Evolutionary conservation across 2,329 filamentous ascomycete genomes (phyloP), one percentile per base, ranked within the genome.

Genomic region (Pyrenophora graminea): DNA sequence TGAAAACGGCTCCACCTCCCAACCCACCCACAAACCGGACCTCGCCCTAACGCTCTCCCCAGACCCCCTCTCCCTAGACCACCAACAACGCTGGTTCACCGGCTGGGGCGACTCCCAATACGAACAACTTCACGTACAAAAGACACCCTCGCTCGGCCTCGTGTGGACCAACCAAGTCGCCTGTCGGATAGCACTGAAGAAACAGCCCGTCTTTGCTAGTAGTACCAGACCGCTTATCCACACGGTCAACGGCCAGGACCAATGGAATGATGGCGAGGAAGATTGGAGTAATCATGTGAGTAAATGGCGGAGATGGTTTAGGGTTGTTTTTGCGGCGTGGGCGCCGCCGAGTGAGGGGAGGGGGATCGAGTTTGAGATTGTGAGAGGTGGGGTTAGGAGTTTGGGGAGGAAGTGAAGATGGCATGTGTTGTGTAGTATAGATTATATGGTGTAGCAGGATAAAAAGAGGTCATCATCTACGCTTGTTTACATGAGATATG

Each of bases 41-140:
- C 59, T 59, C 23, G 43, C 38, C 30, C 36, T 59, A 68, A 74
- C 70, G 30, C 74, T 69, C 38, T 81, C 68, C 39, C 73, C 65
- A 53, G 80, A 84, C 10, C 84, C 86, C 0, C 79, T 97, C 32
- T 82, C 84, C 27, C 82, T 97, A 7, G 87, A 95, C 63, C 89
- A 97, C 73, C 93, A 97, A 74, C 91, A 97, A 71, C 84, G 89
- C 37, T 97, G 92, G 84, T 96, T 97, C 75, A 95, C 92, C 3
- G 92, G 94, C 57, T 97, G 94, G 93, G 91, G 93, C 18, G 90
- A 96, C 70, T 50, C 58, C 12, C 80, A 13, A 64, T 66, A 59
- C 15, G 66, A 64, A 21, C 54, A 65, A 3, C 33, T 56, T 8
- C 57, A 68, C 13, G 59, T 55, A 0, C 63, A 88, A 48, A 97